Evolutionary conservation across 768 basidiomycete species (phyloP), one percentile per base, ranked within the genome.

Genomic region (Leccinum barrowsii): DNA sequence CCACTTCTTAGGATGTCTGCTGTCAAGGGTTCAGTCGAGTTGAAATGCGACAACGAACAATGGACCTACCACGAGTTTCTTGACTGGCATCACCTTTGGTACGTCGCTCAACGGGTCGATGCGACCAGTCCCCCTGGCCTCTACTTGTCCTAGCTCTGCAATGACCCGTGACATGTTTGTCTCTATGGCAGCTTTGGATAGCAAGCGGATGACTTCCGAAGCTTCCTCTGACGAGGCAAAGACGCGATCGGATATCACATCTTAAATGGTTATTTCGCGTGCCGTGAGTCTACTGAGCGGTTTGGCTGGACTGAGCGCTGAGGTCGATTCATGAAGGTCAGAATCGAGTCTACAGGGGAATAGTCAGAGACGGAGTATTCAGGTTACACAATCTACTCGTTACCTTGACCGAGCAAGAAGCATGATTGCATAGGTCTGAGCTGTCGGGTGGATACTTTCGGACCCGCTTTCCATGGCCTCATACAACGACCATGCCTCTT

Each of bases 361-460:
- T 4, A n/a, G 30, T 73, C 26, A 74, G 64, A 49, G 32, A 48
- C 21, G 68, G 59, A 85, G 83, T 83, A 77, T 21, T 44, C 55
- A 49, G 15, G 35, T 12, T 13, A 35, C 53, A 35, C 12, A 51
- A 46, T 4, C 26, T 32, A 44, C 50, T 21, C 65, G 80, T 59
- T 60, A 85, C 83, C 84, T 77, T 44, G 80, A 69, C 71, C 82
- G 82, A 1, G 82, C 76, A 32, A 83, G 73, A 12, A 93, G 76
- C 82, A 90, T 85, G 17, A 83, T 69, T 13, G 89, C 85, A 73
- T 89, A 92, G 8, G 89, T 87, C 49, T 77, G 71, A 1, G 82
- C 59, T 28, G 79, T 82, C 0, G 90, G 86, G 1, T 63, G 59
- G 12, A 83, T 71, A 7, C 74, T 76, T 57, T 85, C 84, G 0